These are phyloP conservation scores for Candida endomychidarum DNA, from an alignment of 805 yeast genomes.

Conservation along the genomic window DNA sequence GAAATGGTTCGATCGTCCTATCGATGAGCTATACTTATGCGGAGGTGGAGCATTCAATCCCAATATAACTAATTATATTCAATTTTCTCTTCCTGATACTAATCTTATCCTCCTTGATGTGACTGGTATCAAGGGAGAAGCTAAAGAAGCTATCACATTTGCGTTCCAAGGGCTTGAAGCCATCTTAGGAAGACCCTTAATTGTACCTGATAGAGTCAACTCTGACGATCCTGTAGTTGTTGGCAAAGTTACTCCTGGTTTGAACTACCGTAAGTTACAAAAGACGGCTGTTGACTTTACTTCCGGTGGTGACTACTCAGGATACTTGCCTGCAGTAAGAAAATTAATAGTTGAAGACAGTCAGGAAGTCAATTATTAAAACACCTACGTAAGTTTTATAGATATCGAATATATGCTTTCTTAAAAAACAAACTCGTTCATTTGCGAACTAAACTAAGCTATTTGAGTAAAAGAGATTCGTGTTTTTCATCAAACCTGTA, in stretches of 20 bases:
- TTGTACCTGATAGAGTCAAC: constrained; percentile 22
- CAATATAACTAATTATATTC: constrained; percentile 18
- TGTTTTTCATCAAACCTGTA: neutral
- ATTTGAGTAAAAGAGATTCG: neutral
- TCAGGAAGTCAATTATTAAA: no score
- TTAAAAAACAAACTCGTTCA: no score
- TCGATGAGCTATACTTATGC: constrained; percentile 23
- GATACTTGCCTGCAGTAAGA: constrained; percentile 11
- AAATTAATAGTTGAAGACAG: constrained; percentile 6
- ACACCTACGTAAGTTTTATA: no score
- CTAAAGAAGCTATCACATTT: constrained; percentile 25
- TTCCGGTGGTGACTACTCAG: constrained; percentile 18
- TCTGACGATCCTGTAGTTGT: constrained; percentile 19
- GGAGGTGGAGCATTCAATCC: constrained; percentile 28
- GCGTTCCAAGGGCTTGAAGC: constrained; percentile 24
- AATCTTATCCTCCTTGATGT: constrained; percentile 18
- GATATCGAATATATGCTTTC: no score
- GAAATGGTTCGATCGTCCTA: constrained; percentile 15
- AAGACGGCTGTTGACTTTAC: constrained; percentile 15
- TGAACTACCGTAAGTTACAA: constrained; percentile 20
- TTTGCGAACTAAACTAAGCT: no score
- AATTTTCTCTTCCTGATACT: constrained; percentile 18
- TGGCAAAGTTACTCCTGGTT: constrained; percentile 26
- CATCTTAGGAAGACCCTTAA: constrained; percentile 20
- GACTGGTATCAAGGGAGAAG: constrained; percentile 11